phyloP scores from a whole-genome alignment of 352 stramenopile species.

The Phytophthora melonis region DNA sequence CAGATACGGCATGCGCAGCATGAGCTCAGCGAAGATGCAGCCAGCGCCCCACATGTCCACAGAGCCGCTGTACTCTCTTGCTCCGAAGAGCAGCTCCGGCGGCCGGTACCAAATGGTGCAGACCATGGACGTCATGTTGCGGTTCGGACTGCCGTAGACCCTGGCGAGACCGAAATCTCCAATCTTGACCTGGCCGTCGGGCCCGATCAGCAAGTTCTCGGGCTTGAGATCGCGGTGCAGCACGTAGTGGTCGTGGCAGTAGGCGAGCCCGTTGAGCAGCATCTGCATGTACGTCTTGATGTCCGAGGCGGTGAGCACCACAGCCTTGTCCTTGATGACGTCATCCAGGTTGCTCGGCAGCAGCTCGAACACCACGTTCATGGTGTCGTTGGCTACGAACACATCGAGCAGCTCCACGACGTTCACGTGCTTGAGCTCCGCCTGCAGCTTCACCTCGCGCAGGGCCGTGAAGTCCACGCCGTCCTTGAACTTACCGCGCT shows the following conservation, averaged over 20 bases:
- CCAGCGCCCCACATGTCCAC: slow-evolving; percentile 92
- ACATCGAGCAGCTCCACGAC: slow-evolving; percentile 89
- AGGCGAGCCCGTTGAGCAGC: slow-evolving; percentile 78
- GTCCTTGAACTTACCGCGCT: slow-evolving; percentile 91
- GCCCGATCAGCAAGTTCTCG: slow-evolving; percentile 88
- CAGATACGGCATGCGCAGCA: slow-evolving; percentile 83
- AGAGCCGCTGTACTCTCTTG: slow-evolving; percentile 82
- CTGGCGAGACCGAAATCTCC: slow-evolving; percentile 89
- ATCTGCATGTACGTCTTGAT: slow-evolving; percentile 93
- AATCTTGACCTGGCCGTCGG: slow-evolving; percentile 86
- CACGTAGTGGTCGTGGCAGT: slow-evolving; percentile 87
- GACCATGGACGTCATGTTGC: slow-evolving; percentile 91
- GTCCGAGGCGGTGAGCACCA: slow-evolving; percentile 84
- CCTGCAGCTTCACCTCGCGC: slow-evolving; percentile 91
- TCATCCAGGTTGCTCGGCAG: slow-evolving; percentile 89
- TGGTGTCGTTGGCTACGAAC: slow-evolving; percentile 89
- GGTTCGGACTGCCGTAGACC: slow-evolving; percentile 87
- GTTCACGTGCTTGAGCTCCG: slow-evolving; percentile 88
- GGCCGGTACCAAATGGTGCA: slow-evolving; percentile 91
- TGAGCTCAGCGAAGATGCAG: slow-evolving; percentile 90
- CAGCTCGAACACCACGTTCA: slow-evolving; percentile 92
- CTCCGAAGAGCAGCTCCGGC: slow-evolving; percentile 89
- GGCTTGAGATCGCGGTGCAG: slow-evolving; percentile 90
- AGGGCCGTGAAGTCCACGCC: slow-evolving; percentile 90
- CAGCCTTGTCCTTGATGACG: slow-evolving; percentile 90